Evolutionary conservation across 768 basidiomycete genomes (phyloP).

Genomic region (Royoungia palumana): DNA sequence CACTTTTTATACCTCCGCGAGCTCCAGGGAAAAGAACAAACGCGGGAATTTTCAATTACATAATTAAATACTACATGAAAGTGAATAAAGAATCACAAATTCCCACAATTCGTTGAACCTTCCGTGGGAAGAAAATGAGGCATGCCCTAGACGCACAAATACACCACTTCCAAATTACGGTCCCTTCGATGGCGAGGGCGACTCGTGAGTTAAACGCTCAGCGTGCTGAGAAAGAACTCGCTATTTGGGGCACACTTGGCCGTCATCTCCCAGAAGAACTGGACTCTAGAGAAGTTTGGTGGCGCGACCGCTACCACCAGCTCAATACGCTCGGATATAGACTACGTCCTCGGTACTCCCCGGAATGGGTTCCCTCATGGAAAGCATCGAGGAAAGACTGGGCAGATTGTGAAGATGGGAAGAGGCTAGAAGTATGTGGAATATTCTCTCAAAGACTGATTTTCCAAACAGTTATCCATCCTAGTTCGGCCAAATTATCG

Average conservation of each 20-base stretch:
- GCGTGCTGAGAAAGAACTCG: not conserved
- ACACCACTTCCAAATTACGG: no score
- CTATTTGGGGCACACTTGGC: not conserved
- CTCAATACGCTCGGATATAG: slow-evolving; percentile 25
- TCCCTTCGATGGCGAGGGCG: no score
- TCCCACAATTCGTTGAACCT: no score
- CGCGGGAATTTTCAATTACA: no score
- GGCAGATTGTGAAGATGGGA: slow-evolving; percentile 15
- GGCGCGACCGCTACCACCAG: slow-evolving; percentile 14
- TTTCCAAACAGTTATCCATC: no score
- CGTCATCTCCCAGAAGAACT: not conserved
- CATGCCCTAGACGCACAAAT: no score
- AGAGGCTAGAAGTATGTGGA: slow-evolving; percentile 7
- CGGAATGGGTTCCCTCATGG: slow-evolving; percentile 35
- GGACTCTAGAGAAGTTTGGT: slow-evolving; percentile 8
- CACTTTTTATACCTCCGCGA: no score
- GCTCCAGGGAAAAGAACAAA: no score
- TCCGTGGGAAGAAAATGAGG: no score
- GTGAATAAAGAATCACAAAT: no score
- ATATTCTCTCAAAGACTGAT: not conserved
- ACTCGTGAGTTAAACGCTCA: no score
- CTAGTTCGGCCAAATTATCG: slow-evolving; percentile 9
- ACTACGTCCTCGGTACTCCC: slow-evolving; percentile 33
- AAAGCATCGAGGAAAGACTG: not conserved
- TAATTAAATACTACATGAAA: no score